Evolutionary conservation across 805 yeast genomes (phyloP), one percentile per base, ranked within the genome.

Genomic region (Candida glaebosa): DNA sequence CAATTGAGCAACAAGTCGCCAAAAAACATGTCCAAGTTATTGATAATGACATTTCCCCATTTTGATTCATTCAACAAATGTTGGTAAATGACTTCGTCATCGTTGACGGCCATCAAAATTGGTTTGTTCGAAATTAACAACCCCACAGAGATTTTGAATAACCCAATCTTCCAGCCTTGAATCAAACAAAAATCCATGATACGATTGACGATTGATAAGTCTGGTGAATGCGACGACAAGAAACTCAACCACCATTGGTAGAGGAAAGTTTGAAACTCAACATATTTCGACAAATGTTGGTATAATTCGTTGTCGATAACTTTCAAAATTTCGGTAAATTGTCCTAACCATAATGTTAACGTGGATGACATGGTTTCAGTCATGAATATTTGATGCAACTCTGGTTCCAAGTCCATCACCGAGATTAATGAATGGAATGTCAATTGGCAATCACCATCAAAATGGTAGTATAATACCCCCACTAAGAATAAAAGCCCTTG

Each of bases 181-280:
- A 71, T 48, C 60, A 69, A 57, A 65, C 75, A 53, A 63, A 63
- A 62, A 67, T 84, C 71, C 69, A 80, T 59, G 57, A 68, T 56
- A 62, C 75, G 48, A 67, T 73, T 53, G 61, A 69, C 67, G 62
- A 78, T 50, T 43, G 68, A 57, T 62, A 70, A 48, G 38, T 67
- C 73, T 1, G 86, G 86, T n/a, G 81, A 69, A 32, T 82, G 81
- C 24, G 78, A 76, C 1, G 82, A 77, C 47, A 70, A 73, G 45
- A 79, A 73, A 1, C 83, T 75, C 37, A 81, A 56, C 69, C 83
- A 79, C 87, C 87, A 81, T 53, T 81, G 85, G 38, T 73, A 73
- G n/a, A 80, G 66, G 55, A 70, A 79, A 36, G 62, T 73, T 44
- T 65, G 71, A 50, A 63, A 61, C 51, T 65, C 82, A 50, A 63